Conservation (phyloP, 495 filamentous ascomycete genomes). For the Aspergillus heteromorphus region DNA sequence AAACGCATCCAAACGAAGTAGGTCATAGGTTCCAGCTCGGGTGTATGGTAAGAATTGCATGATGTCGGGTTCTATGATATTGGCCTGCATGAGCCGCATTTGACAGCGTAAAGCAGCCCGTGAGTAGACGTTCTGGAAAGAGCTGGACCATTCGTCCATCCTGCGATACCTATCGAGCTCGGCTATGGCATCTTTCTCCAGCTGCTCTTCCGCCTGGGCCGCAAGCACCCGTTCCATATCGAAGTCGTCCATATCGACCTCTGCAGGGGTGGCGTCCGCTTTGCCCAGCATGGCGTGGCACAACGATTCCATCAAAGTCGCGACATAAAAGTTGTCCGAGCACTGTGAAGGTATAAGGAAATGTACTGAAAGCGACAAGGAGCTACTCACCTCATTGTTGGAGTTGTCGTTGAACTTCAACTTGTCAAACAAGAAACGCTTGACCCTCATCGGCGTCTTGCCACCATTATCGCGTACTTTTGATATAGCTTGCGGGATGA, state of each 20-base stretch:
- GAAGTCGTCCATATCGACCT: conserved; percentile 37
- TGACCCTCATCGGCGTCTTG: conserved; percentile 67
- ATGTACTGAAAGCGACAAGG: background rate
- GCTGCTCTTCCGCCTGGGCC: conserved; percentile 54
- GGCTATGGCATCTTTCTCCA: conserved; percentile 65
- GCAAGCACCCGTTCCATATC: conserved; percentile 45
- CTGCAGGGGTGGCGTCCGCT: conserved; percentile 29
- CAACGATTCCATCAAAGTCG: conserved; percentile 72
- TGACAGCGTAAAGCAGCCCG: conserved; percentile 75
- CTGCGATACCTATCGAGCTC: conserved; percentile 87
- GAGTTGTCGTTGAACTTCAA: conserved; percentile 91
- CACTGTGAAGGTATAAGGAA: conserved; percentile 36
- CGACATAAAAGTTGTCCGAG: conserved; percentile 83
- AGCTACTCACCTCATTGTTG: conserved; percentile 58
- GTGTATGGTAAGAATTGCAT: conserved; percentile 78
- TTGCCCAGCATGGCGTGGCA: conserved; percentile 66
- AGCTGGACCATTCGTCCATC: conserved; percentile 90
- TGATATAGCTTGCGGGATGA: conserved; percentile 74
- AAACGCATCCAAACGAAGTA: conserved; percentile 78
- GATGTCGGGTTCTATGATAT: conserved; percentile 54
- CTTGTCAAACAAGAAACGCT: conserved; percentile 79
- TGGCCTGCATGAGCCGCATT: conserved; percentile 64
- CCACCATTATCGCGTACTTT: conserved; percentile 69
- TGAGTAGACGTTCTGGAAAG: conserved; percentile 88
- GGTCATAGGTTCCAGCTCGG: conserved; percentile 67